Evolutionary conservation across 2,329 filamentous ascomycete genomes (phyloP), one percentile per base, ranked within the genome.

Genomic region (Monosporascus sp.): DNA sequence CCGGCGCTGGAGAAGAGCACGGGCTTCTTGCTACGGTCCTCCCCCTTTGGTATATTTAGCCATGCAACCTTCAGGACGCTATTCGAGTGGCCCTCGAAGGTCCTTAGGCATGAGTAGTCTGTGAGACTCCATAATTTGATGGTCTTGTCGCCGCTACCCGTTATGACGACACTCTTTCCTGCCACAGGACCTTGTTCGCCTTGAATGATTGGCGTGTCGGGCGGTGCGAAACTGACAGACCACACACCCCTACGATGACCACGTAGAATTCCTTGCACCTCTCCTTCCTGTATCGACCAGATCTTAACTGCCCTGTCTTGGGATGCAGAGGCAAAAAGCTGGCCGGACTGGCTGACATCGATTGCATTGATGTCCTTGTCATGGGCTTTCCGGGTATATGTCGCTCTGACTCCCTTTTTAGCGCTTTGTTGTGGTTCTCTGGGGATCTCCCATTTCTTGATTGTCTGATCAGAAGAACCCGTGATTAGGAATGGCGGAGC

Each of bases 351-450:
- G 58, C 91, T 89, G 11, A 94, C 79, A 58, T 95, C 90, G 49
- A 99, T 82, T 2, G 94, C 91, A 63, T 99, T 99, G 72, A 99
- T 99, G 61, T 99, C 94, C 68, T 99, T 99, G 66, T 99, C 94
- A 71, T 99, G 94, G 1, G 94, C 94, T 70, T 97, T 96, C 52
- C 94, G 83, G 1, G 94, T 97, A 69, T 89, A 99, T 5, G 85
- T 73, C 41, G 90, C 90, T 61, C 84, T 76, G 9, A 84, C 74
- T 9, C 80, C 77, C 53, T 80, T 79, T 55, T 80, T 81, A 47
- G 73, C 70, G 18, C 64, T 60, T 53, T 73, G 68, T 49, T 76
- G 73, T 36, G 74, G 67, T 49, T 80, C 68, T 39, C 81, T 81
- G 1, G 84, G 82, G 22, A 93, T 84, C 56, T 96, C 89, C 90